Percentiles rank a stretch among this genome's conserved stretches.
phyloP scores from a whole-genome alignment of 371 early-diverging fungal genomes.

The Actinomortierella ambigua region DNA sequence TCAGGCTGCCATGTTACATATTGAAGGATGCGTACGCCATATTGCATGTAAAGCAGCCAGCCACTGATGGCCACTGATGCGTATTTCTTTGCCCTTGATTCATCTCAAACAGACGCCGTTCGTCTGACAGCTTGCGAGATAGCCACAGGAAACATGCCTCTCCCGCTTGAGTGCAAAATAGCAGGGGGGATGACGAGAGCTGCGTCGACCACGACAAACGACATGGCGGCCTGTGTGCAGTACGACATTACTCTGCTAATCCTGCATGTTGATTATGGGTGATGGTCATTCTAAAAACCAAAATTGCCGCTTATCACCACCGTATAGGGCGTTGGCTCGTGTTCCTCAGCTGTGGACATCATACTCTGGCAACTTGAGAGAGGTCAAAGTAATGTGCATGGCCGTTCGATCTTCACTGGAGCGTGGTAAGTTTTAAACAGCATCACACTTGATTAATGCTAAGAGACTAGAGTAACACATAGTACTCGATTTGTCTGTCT shows the following conservation, averaged over 20 bases:
- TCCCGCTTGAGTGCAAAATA: slow-evolving; percentile 23
- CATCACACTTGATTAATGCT: not conserved
- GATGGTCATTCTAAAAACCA: no score
- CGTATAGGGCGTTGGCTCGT: slow-evolving; percentile 22
- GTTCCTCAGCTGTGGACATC: slow-evolving; percentile 40
- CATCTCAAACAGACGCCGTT: slow-evolving; percentile 18
- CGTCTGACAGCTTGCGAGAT: slow-evolving; percentile 35
- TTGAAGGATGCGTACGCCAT: no score
- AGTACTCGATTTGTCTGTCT: not conserved
- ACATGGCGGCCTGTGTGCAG: slow-evolving; percentile 22
- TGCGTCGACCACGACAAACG: not conserved
- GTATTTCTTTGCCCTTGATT: not conserved
- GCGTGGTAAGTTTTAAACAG: slow-evolving; percentile 14
- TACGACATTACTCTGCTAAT: no score
- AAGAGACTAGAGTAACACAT: not conserved
- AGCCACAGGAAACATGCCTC: slow-evolving; percentile 32
- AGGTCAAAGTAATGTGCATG: slow-evolving; percentile 38
- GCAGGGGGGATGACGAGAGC: not conserved
- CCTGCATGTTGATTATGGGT: no score
- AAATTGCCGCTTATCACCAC: no score
- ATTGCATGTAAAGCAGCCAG: no score
- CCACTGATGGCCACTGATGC: no score
- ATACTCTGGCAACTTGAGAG: slow-evolving; percentile 36
- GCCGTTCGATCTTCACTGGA: slow-evolving; percentile 23
- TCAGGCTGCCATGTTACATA: no score